Evolutionary conservation across 345 rosid genomes (phyloP).

Genomic region (Populus simonii): DNA sequence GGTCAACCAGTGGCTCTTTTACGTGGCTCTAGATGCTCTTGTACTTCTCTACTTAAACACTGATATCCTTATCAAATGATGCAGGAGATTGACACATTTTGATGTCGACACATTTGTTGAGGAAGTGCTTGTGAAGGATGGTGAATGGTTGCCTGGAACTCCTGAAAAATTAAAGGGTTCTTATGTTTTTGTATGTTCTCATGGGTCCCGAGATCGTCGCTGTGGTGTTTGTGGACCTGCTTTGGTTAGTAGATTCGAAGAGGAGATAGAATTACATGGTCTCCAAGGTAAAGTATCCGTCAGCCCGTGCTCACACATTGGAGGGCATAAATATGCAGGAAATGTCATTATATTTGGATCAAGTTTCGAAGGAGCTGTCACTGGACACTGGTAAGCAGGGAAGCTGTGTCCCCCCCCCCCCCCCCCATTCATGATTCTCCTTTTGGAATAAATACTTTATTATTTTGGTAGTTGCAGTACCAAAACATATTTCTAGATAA

Average conservation of each 20-base stretch:
- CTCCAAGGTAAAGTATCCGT: slow-evolving; percentile 86
- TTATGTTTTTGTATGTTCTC: slow-evolving; percentile 86
- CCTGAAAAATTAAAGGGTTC: slow-evolving; percentile 80
- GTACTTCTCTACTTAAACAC: slow-evolving; percentile 8
- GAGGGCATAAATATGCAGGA: slow-evolving; percentile 95
- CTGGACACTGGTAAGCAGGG: slow-evolving; percentile 77
- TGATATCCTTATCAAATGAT: slow-evolving; percentile 24
- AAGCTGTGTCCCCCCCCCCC: neutral
- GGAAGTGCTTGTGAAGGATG: slow-evolving; percentile 92
- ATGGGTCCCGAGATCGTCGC: slow-evolving; percentile 81
- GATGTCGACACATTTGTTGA: slow-evolving; percentile 98
- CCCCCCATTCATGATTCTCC: neutral
- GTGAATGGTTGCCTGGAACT: slow-evolving; percentile 90
- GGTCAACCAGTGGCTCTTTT: slow-evolving; percentile 39
- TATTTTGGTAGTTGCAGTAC: neutral
- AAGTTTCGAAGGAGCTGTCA: slow-evolving; percentile 48
- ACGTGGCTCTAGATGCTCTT: slow-evolving; percentile 2
- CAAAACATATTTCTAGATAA: neutral
- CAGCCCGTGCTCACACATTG: slow-evolving; percentile 95
- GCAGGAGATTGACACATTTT: slow-evolving; percentile 98
- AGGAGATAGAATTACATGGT: slow-evolving; percentile 66
- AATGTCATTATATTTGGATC: slow-evolving; percentile 83
- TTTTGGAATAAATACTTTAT: slow-evolving; percentile 1
- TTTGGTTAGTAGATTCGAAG: slow-evolving; percentile 73
- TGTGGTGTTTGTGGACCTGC: slow-evolving; percentile 97